Evolutionary conservation across 2,329 filamentous ascomycete species (phyloP).

Genomic region (Xenoacremonium recifei): DNA sequence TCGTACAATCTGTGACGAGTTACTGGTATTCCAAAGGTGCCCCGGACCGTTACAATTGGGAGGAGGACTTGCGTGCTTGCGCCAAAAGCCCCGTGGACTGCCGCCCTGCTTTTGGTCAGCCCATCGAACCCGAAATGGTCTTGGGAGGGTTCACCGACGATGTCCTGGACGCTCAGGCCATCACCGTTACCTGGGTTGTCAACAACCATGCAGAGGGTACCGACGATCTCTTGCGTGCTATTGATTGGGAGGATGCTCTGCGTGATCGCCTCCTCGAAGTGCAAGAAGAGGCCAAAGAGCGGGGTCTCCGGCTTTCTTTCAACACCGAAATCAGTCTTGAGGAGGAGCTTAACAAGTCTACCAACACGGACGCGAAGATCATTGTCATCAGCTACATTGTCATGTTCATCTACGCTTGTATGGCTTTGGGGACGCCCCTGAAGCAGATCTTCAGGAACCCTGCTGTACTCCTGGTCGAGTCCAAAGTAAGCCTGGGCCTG

Average conservation of each 20-base stretch:
- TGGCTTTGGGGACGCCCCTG: conserved; percentile 85
- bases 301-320: conserved; percentile 86
- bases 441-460: conserved; percentile 79
- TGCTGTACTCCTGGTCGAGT: conserved; percentile 82
- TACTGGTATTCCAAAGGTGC: conserved; percentile 71
- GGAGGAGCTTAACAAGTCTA: conserved; percentile 95
- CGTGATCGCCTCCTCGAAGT: conserved; percentile 72
- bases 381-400: conserved; percentile 94
- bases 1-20: conserved; percentile 87
- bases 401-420: conserved; percentile 97
- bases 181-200: conserved; percentile 93
- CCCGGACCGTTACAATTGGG: conserved; percentile 57
- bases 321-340: conserved; percentile 94
- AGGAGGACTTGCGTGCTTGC: conserved; percentile 69
- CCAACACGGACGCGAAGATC: conserved; percentile 97
- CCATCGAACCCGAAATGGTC: conserved; percentile 80
- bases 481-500: conserved; percentile 94
- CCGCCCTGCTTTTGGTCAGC: conserved; percentile 84
- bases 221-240: conserved; percentile 66
- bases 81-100: conserved; percentile 79
- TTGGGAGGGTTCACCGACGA: conserved; percentile 75
- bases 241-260: conserved; percentile 85
- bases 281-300: conserved; percentile 73
- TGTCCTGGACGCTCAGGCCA: conserved; percentile 70
- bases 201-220: conserved; percentile 80